Evolutionary conservation across 2,329 filamentous ascomycete species (phyloP).

Genomic region (Tolypocladium guangdongense): DNA sequence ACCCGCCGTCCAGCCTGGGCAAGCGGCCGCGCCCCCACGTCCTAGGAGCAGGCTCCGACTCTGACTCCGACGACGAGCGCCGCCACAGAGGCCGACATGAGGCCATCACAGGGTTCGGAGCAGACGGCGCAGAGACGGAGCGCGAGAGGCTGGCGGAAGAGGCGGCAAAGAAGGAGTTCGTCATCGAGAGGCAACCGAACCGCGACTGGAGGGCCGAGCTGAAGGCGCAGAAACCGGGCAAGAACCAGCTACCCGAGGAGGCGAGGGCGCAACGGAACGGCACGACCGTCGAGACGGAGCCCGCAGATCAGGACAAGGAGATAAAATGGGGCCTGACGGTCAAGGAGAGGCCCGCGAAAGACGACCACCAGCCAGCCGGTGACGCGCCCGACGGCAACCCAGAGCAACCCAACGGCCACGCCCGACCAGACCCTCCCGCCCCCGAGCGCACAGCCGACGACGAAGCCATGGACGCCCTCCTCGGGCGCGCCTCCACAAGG

Average conservation of each 20-base stretch:
- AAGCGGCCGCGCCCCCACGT: conserved; percentile 35
- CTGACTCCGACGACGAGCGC: conserved; percentile 26
- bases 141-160: conserved; percentile 17
- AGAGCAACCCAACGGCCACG: background rate
- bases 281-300: conserved; percentile 18
- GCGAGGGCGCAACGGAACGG: conserved; percentile 32
- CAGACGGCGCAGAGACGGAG: conserved; percentile 31
- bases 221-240: conserved; percentile 34
- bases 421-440: background rate
- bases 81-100: conserved; percentile 25
- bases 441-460: conserved; percentile 25
- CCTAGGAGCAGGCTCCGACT: conserved; percentile 30
- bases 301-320: conserved; percentile 36
- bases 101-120: conserved; percentile 38
- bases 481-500: conserved; percentile 39
- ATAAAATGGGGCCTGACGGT: conserved; percentile 45
- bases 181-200: conserved; percentile 50
- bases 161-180: conserved; percentile 27
- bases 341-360: conserved; percentile 38
- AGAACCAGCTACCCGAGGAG: conserved; percentile 48
- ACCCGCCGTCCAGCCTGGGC: conserved; percentile 33
- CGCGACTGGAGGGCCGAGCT: conserved; percentile 51
- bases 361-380: conserved; percentile 9
- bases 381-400: background rate
- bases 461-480: conserved; percentile 55